Percentiles rank a stretch among this genome's conserved stretches.
phyloP scores from a whole-genome alignment of 768 basidiomycete species.

The Suillus lakei region DNA sequence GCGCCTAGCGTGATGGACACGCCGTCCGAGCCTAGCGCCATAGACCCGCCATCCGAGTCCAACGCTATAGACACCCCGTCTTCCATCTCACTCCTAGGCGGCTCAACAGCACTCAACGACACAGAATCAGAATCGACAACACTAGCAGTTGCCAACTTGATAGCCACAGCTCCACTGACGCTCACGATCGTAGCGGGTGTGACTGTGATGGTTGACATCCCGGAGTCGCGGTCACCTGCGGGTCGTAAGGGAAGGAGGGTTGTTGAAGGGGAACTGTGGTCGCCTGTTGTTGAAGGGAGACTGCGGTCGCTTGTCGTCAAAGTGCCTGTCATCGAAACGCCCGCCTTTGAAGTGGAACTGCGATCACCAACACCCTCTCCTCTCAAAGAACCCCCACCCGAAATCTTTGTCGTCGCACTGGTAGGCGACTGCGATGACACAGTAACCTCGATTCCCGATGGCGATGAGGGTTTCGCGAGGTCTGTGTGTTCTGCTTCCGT shows the following conservation, averaged over 20 bases:
- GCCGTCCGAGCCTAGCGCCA: background rate
- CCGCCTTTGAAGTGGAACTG: constrained; percentile 19
- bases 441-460: background rate
- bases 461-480: background rate
- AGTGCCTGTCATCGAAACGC: background rate
- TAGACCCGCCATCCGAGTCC: background rate
- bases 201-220: constrained; percentile 49
- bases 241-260: constrained; percentile 20
- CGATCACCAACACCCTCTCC: background rate
- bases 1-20: background rate
- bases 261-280: constrained; percentile 21
- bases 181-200: constrained; percentile 47
- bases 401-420: background rate
- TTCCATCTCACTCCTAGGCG: background rate
- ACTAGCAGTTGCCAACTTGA: constrained; percentile 53
- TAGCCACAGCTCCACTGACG: constrained; percentile 51
- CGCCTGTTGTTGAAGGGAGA: background rate
- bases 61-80: background rate
- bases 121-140: constrained; percentile 43
- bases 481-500: background rate
- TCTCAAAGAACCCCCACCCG: background rate
- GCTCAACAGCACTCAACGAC: constrained; percentile 13
- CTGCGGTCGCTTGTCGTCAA: background rate
- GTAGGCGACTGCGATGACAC: background rate
- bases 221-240: constrained; percentile 35